Base-by-base conservation (phyloP, 257 asterid genomes). In the Fraxinus anomala region DNA sequence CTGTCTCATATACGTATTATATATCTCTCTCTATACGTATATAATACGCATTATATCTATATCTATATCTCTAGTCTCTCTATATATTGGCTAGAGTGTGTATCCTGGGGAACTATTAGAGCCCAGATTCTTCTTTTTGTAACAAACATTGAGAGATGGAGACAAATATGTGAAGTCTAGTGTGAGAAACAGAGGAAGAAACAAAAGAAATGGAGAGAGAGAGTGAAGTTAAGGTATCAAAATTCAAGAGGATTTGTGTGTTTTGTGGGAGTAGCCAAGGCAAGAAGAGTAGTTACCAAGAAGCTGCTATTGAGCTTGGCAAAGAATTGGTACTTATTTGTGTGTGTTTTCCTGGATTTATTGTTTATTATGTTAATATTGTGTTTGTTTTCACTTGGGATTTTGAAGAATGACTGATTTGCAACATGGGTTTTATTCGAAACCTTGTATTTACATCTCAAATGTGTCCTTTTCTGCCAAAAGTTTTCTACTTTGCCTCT, bases 211-310 rank as follows among this genome's bases (percentile, higher is more conserved):
- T 89, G 92, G 94, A 88, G 86, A 85, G 78, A 72, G 88, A 82
- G 11, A 79, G 78, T 70, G 92, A 84, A 66, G 83, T 67, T 9
- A 82, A 77, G 54, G 77, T 83, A 34, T 94, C 98, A 30, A 92
- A 77, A 77, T 94, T 94, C 89, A 88, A 88, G 90, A 88, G 88
- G 89, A 82, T 94, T 79, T 94, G 98, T 86, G 98, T 94, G 80
- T 94, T 94, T 76, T 94, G 98, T 85, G 98, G 98, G 65, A 92
- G 96, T 65, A 94, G 98, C 85, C 98, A 89, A 77, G 98, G 98
- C 70, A 94, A 91, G 84, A 94, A 91, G 73, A 40, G 84, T 70
- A 91, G 89, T 86, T 94, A 94, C 51, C 97, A 91, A 80, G 97
- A 94, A 77, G 92, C 98, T 54, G 97, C 98, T 19, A 84, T 87